Percentiles rank a stretch among this genome's conserved stretches.
Evolutionary conservation across 352 stramenopile species (phyloP).

Genomic region (Lagenidium giganteum): DNA sequence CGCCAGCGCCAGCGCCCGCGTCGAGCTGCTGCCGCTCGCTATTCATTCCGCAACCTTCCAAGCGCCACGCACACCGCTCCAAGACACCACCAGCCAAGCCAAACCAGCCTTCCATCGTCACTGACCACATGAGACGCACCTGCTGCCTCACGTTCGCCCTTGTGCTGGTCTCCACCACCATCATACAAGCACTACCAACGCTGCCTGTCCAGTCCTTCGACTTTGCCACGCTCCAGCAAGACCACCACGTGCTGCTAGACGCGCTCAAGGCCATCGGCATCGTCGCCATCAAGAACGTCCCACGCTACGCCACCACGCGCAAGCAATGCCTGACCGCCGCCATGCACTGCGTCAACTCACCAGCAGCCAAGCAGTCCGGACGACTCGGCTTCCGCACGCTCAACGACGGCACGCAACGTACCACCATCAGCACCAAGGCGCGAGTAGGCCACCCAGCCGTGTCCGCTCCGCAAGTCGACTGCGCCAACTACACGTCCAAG

Average conservation of each 20-base stretch:
- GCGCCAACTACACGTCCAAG: background rate
- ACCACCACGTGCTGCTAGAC: no score
- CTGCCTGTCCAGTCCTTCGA: constrained; percentile 3
- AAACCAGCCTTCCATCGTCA: no score
- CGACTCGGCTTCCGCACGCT: constrained; percentile 3
- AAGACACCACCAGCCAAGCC: no score
- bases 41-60: no score
- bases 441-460: background rate
- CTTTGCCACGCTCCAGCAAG: background rate
- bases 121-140: no score
- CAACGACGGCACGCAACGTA: constrained; percentile 5
- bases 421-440: constrained; percentile 13
- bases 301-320: constrained; percentile 1
- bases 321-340: constrained; percentile 2
- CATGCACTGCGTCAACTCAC: constrained; percentile 1
- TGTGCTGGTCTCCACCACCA: no score
- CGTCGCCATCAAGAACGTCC: constrained; percentile 11
- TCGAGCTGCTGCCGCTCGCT: no score
- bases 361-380: no score
- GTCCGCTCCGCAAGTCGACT: background rate
- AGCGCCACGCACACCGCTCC: no score
- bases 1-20: no score
- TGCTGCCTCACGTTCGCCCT: no score
- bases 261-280: constrained; percentile 4
- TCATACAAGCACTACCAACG: no score